Evolutionary conservation across 225 moss, liverwort and hornwort species (phyloP).

Genomic region (Climacium dendroides): DNA sequence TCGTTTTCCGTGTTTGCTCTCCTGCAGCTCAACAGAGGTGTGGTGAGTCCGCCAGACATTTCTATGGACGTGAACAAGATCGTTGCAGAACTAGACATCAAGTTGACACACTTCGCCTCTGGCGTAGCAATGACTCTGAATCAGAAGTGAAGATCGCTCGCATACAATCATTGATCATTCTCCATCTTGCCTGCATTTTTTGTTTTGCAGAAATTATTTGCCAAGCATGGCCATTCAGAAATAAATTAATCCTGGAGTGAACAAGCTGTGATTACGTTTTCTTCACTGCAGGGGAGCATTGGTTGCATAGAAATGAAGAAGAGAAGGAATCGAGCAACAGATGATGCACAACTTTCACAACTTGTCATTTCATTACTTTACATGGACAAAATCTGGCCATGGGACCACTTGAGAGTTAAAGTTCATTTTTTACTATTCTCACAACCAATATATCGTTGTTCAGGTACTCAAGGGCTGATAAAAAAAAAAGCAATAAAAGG

Average conservation of each 20-base stretch:
- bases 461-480: neutral
- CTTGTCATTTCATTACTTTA: neutral
- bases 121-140: slow-evolving; percentile 49
- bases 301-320: neutral
- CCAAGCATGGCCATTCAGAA: neutral
- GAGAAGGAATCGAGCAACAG: neutral
- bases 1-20: neutral
- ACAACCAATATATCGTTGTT: neutral
- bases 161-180: neutral
- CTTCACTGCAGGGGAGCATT: neutral
- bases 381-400: neutral
- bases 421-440: neutral
- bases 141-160: neutral
- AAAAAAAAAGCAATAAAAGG: accelerated
- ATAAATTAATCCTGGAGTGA: neutral
- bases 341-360: neutral
- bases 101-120: slow-evolving; percentile 47
- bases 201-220: neutral
- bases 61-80: slow-evolving; percentile 74
- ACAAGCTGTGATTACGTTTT: neutral
- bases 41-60: slow-evolving; percentile 83
- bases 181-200: neutral
- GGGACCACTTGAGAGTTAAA: too few relatives aligned
- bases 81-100: slow-evolving; percentile 31
- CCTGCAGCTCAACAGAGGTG: slow-evolving; percentile 56